Percentiles rank a stretch among this genome's conserved stretches.
phyloP scores from a whole-genome alignment of 805 yeast genomes.

The Yarrowia divulgata region DNA sequence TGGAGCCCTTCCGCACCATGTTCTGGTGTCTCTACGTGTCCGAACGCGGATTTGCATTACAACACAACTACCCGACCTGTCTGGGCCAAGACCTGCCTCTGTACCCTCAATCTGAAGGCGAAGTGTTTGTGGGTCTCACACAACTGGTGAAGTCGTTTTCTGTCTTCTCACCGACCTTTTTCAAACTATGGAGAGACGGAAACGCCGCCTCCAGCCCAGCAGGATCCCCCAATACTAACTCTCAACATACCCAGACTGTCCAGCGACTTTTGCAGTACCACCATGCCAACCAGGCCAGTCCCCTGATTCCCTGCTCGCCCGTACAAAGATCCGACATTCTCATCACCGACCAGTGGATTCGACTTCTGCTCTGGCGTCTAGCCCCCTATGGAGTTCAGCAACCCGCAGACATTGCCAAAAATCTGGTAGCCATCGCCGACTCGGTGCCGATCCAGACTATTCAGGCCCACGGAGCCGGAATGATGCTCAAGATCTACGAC shows the following conservation, averaged over 20 bases:
- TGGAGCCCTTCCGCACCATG: constrained; percentile 30
- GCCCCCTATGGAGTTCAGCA: constrained; percentile 20
- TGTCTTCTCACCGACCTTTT: constrained; percentile 24
- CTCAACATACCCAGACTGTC: constrained; percentile 24
- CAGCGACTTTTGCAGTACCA: constrained; percentile 24
- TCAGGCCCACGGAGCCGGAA: constrained; percentile 30
- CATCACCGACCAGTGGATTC: constrained; percentile 34
- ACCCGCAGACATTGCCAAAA: constrained; percentile 16
- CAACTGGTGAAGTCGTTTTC: constrained; percentile 28
- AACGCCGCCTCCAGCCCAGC: neutral
- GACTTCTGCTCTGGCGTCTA: constrained; percentile 13
- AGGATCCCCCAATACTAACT: constrained; percentile 23
- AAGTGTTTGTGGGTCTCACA: constrained; percentile 13
- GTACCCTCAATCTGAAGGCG: constrained; percentile 24
- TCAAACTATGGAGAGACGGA: constrained; percentile 26
- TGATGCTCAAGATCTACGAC: constrained; percentile 35
- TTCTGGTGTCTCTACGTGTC: constrained; percentile 31
- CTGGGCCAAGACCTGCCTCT: constrained; percentile 25
- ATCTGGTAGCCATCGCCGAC: constrained; percentile 15
- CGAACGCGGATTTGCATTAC: constrained; percentile 25
- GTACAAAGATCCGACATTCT: constrained; percentile 24
- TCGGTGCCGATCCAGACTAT: constrained; percentile 21
- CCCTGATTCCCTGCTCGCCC: constrained; percentile 25
- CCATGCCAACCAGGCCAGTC: constrained; percentile 35
- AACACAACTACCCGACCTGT: constrained; percentile 15